A percentile compares a stretch with the other conserved stretches of the same genome.
phyloP scores from a whole-genome alignment of 257 asterid species.

The Petunia axillaris region DNA sequence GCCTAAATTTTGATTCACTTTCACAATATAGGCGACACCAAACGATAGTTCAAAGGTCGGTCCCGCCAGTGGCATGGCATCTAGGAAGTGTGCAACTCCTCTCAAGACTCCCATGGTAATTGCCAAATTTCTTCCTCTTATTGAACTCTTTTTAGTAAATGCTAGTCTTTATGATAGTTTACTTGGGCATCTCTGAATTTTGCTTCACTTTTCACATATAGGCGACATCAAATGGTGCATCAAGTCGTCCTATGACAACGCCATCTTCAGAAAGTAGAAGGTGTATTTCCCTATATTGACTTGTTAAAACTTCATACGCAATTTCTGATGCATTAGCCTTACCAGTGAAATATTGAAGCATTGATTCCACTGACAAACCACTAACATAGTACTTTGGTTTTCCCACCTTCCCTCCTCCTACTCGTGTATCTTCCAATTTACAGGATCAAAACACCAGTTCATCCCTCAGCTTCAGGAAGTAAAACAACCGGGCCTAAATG shows the following conservation, averaged over 20 bases:
- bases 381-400: background rate
- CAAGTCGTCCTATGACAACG: conserved; percentile 47
- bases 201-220: conserved; percentile 33
- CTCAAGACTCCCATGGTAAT: conserved; percentile 61
- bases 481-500: conserved; percentile 72
- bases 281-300: conserved; percentile 34
- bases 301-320: background rate
- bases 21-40: too few species aligned
- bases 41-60: conserved; percentile 40
- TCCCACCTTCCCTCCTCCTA: background rate
- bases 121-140: conserved; percentile 5
- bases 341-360: background rate
- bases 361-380: background rate
- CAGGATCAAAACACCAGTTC: conserved; percentile 63
- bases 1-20: too few species aligned
- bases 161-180: background rate
- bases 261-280: conserved; percentile 58
- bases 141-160: background rate
- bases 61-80: conserved; percentile 27
- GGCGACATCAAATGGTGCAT: conserved; percentile 46
- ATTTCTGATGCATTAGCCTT: background rate
- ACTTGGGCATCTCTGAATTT: background rate
- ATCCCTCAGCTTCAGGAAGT: conserved; percentile 56
- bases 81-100: conserved; percentile 55
- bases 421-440: background rate